Percentiles rank a stretch among this genome's conserved stretches.
phyloP scores from a whole-genome alignment of 2,329 filamentous ascomycete genomes.

The Knufia fluminis region DNA sequence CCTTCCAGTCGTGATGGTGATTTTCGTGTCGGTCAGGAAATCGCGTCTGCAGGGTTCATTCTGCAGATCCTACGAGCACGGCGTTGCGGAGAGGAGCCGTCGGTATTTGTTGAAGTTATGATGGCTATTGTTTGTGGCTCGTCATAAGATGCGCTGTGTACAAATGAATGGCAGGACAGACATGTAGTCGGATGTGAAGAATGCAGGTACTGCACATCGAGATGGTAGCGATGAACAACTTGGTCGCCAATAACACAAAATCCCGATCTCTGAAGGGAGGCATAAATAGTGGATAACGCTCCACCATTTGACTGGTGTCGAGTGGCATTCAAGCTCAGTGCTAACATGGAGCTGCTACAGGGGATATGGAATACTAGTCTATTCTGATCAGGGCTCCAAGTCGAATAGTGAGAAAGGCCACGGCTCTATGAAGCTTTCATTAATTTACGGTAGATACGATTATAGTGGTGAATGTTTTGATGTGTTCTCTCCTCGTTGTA shows the following conservation, averaged over 20 bases:
- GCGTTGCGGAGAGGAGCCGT: background rate
- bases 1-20: background rate
- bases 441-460: too few relatives aligned
- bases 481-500: background rate
- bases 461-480: too few relatives aligned
- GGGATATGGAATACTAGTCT: background rate
- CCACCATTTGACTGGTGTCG: background rate
- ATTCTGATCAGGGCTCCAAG: too few relatives aligned
- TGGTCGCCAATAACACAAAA: slow-evolving; percentile 9
- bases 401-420: too few relatives aligned
- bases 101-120: background rate
- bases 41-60: slow-evolving; percentile 7
- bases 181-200: background rate
- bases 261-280: slow-evolving; percentile 3
- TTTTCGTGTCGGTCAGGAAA: slow-evolving; percentile 6
- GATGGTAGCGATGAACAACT: slow-evolving; percentile 1
- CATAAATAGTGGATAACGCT: background rate
- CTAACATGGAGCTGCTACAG: background rate
- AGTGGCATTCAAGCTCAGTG: background rate
- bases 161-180: background rate
- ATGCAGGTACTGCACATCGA: background rate
- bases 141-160: background rate
- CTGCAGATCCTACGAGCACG: background rate
- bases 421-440: background rate
- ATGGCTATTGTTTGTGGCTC: background rate